These are phyloP conservation scores for Phytopythium helicoides DNA, from an alignment of 352 stramenopile species.

Conservation along the genomic window DNA sequence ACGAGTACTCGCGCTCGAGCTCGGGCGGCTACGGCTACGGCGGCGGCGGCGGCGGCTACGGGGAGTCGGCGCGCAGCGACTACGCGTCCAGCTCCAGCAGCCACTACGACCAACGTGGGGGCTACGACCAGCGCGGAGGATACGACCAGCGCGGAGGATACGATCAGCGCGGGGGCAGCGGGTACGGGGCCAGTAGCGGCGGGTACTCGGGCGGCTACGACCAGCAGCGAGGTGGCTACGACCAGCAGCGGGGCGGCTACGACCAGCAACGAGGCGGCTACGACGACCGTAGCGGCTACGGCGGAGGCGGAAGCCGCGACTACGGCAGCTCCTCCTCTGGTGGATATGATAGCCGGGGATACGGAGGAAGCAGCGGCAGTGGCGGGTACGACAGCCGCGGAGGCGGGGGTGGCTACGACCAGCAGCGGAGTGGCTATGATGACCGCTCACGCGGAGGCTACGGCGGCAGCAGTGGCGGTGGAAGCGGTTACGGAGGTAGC, in stretches of 20 bases:
- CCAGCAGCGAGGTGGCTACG: constrained; percentile 11
- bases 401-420: constrained; percentile 8
- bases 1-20: too few relatives aligned
- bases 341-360: constrained; percentile 14
- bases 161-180: constrained; percentile 17
- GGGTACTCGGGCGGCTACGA: constrained; percentile 10
- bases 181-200: constrained; percentile 22
- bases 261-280: constrained; percentile 11
- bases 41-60: constrained; percentile 1
- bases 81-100: constrained; percentile 1
- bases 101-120: constrained; percentile 3
- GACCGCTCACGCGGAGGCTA: constrained; percentile 13
- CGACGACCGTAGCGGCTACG: constrained; percentile 21
- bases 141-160: constrained; percentile 31
- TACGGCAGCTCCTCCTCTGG: constrained; percentile 18
- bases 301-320: constrained; percentile 21
- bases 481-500: constrained; percentile 8
- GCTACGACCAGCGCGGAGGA: constrained; percentile 11
- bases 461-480: constrained; percentile 16
- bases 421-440: constrained; percentile 13
- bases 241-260: constrained; percentile 20
- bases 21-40: constrained; percentile 5
- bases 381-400: constrained; percentile 23
- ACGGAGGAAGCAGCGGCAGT: constrained; percentile 15
- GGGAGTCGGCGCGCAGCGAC: constrained; percentile 5